phyloP scores from a whole-genome alignment of 352 stramenopile species.

The Elongisporangium senticosum region DNA sequence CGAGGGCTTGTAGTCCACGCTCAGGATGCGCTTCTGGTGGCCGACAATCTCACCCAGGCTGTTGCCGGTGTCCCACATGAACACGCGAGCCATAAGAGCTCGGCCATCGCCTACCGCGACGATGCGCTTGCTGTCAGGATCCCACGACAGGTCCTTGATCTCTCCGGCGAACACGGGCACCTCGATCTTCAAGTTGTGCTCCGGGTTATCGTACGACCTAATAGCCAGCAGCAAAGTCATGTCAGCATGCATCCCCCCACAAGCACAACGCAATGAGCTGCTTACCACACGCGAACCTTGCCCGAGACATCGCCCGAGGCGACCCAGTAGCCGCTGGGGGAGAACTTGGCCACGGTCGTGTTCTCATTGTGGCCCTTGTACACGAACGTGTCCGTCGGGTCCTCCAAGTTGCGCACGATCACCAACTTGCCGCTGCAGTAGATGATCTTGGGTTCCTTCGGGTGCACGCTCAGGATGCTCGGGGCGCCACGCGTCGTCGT shows the following conservation, averaged over 20 bases:
- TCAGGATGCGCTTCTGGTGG: constrained; percentile 92
- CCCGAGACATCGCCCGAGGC: constrained; percentile 86
- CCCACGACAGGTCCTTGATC: constrained; percentile 94
- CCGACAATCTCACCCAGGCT: constrained; percentile 92
- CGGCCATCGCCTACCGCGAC: constrained; percentile 85
- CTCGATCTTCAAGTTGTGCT: constrained; percentile 95
- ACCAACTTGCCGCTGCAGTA: constrained; percentile 91
- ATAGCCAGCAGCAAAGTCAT: background rate
- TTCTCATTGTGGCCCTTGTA: constrained; percentile 94
- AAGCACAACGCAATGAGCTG: background rate
- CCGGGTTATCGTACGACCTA: constrained; percentile 94
- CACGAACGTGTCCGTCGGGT: constrained; percentile 87
- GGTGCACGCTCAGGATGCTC: constrained; percentile 68
- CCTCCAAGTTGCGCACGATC: constrained; percentile 83
- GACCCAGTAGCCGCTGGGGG: constrained; percentile 93
- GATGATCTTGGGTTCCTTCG: constrained; percentile 87
- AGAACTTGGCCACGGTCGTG: constrained; percentile 92
- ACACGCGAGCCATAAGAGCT: constrained; percentile 72
- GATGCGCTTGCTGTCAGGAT: constrained; percentile 94
- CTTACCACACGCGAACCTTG: constrained; percentile 92
- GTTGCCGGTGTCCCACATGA: constrained; percentile 98
- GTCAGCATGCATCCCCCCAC: background rate
- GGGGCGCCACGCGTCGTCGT: constrained; percentile 66
- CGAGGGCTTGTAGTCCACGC: constrained; percentile 90
- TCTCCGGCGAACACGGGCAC: constrained; percentile 84